Conservation (phyloP, 331 rosid genomes). For the Malus hybrid region DNA sequence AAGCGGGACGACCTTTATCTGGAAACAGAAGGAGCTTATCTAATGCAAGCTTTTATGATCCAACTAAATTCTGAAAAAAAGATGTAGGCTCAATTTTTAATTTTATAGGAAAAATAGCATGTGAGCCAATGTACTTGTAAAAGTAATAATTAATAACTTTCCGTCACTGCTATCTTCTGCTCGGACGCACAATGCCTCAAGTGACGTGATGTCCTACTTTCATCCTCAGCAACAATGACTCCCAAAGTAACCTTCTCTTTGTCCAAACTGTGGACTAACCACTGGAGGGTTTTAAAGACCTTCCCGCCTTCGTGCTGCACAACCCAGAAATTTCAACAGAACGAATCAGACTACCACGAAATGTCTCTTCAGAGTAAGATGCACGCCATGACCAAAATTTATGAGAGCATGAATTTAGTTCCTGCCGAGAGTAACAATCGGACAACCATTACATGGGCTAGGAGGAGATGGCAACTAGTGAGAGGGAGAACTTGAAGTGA, state of each 20-base stretch:
- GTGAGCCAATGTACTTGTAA: not conserved
- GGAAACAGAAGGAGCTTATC: constrained; percentile 57
- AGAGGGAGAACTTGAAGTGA: not conserved
- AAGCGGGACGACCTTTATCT: constrained; percentile 11
- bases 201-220: constrained; percentile 55
- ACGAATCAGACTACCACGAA: not conserved
- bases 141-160: constrained; percentile 12
- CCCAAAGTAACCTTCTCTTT: constrained; percentile 38
- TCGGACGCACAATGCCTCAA: constrained; percentile 68
- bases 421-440: not conserved
- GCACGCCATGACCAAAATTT: not conserved
- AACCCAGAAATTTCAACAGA: constrained; percentile 6
- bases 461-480: not conserved
- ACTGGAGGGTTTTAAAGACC: constrained; percentile 62
- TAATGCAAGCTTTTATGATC: constrained; percentile 65
- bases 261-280: constrained; percentile 43
- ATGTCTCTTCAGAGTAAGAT: not conserved
- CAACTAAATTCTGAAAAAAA: constrained; percentile 11
- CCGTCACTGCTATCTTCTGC: constrained; percentile 52
- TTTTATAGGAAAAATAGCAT: not conserved
- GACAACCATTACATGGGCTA: not conserved
- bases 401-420: not conserved
- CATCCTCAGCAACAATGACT: constrained; percentile 53
- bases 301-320: constrained; percentile 74
- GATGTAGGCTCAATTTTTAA: not conserved